Evolutionary conservation across 2,329 filamentous ascomycete genomes (phyloP), one percentile per base, ranked within the genome.

Genomic region (Fusarium praegraminearum): DNA sequence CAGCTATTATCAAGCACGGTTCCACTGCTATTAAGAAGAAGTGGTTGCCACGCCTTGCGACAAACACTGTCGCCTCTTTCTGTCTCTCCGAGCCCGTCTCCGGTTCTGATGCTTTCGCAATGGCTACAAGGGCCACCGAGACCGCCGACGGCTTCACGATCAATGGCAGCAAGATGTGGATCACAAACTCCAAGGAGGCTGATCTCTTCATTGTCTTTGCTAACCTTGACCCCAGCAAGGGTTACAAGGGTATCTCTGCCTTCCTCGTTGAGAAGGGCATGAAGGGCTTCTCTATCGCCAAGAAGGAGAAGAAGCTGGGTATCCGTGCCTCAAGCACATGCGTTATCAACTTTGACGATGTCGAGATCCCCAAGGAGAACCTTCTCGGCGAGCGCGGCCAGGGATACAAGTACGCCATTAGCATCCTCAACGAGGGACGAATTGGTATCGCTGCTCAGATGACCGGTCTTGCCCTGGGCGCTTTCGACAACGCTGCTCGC

Each of bases 231-330:
- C 94, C 91, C 1, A 90, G 89, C 83, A 94, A 95, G 83, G 95
- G 94, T 55, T 98, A 99, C 87, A 95, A 94, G 82, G 96, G 96
- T 62, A 99, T 99, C 81, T 94, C 94, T 3, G 96, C 96, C 54
- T 99, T 99, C 79, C 85, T 99, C 65, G 90, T 98, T 43, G 94
- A 98, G 82, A 98, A 97, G 85, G 91, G 86, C 76, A 92, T 89
- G 51, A 90, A 91, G 57, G 96, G 96, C 35, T 98, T 99, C 85
- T 90, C 89, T 65, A 97, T 99, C 76, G 94, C 96, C 41, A 99
- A 99, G 89, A 99, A 99, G 86, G 96, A 99, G 86, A 98, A 98
- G 91, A 99, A 99, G 86, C 90, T 99, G 50, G 96, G 96, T 62
- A 99, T 99, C 83, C 91, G 89, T 77, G 96, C 96, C 56, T 97